phyloP scores from a whole-genome alignment of 345 rosid genomes.

The Moricandia moricandioides region DNA sequence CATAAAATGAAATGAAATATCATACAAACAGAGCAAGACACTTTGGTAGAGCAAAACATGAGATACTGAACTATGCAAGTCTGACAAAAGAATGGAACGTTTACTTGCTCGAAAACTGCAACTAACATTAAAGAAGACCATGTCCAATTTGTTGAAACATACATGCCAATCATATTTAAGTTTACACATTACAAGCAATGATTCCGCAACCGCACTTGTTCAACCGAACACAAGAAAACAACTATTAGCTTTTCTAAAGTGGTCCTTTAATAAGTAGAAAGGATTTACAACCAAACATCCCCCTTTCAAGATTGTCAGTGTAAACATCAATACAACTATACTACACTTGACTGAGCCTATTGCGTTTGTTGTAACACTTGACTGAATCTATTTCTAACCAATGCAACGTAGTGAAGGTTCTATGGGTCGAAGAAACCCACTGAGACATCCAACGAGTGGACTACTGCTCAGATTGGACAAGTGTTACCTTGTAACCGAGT shows the following conservation, averaged over 20 bases:
- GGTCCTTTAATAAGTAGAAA: slow-evolving; percentile 1
- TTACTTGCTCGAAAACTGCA: slow-evolving; percentile 8
- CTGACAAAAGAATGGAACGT: neutral
- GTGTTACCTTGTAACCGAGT: slow-evolving; percentile 41
- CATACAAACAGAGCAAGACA: slow-evolving; percentile 8
- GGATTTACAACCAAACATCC: slow-evolving; percentile 5
- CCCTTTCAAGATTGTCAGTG: neutral
- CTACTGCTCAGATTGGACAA: slow-evolving; percentile 23
- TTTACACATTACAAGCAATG: neutral
- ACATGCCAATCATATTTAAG: neutral
- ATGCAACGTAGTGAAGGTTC: slow-evolving; percentile 10
- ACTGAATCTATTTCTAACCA: neutral
- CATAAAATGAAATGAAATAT: neutral
- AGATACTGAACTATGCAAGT: neutral
- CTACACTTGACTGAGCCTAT: slow-evolving; percentile 13
- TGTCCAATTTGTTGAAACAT: neutral
- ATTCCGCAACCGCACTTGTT: neutral
- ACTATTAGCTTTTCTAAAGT: neutral
- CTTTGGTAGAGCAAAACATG: neutral
- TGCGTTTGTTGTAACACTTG: neutral
- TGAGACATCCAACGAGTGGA: slow-evolving; percentile 18
- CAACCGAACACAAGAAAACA: neutral
- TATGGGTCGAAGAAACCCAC: slow-evolving; percentile 38
- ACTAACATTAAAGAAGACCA: neutral
- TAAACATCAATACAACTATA: slow-evolving; percentile 2